These are phyloP conservation scores for Cajanus cajan DNA, from an alignment of 306 rosid genomes.

Conservation along the genomic window DNA sequence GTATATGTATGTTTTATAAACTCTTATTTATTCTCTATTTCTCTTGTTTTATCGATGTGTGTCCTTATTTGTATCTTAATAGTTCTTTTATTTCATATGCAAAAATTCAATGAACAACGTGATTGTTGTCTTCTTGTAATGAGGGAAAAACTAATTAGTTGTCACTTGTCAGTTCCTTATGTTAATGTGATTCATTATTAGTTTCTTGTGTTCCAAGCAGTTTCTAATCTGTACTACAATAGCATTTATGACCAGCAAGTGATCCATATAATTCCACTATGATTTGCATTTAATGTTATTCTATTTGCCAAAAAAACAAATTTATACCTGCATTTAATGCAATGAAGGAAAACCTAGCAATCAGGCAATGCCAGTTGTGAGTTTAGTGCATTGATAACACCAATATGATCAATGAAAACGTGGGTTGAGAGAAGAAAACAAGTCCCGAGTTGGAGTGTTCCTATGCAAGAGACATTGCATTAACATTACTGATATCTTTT, in stretches of 20 bases:
- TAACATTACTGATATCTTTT: slow-evolving; percentile 30
- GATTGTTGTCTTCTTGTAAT: slow-evolving; percentile 31
- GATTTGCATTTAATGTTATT: slow-evolving; percentile 16
- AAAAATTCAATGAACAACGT: slow-evolving; percentile 35
- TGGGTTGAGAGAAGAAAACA: slow-evolving; percentile 23
- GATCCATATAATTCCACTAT: slow-evolving; percentile 11
- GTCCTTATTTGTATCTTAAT: too few species aligned
- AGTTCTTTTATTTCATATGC: slow-evolving; percentile 24
- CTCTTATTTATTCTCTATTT: too few species aligned
- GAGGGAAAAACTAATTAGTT: slow-evolving; percentile 19
- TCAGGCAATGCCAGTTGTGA: slow-evolving; percentile 28
- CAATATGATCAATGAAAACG: slow-evolving; percentile 19
- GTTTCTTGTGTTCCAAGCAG: not conserved
- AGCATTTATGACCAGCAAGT: slow-evolving; percentile 23
- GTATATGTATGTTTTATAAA: too few species aligned
- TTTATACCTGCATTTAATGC: slow-evolving; percentile 26
- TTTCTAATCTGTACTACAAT: not conserved
- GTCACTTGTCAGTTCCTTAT: not conserved
- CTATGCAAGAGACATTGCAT: slow-evolving; percentile 33
- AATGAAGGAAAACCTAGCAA: not conserved
- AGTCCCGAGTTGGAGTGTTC: slow-evolving; percentile 40
- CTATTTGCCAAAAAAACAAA: slow-evolving; percentile 13
- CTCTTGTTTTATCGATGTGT: too few species aligned
- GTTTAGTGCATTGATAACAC: not conserved
- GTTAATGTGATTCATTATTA: slow-evolving; percentile 1